Base-by-base conservation (phyloP, 2,329 filamentous ascomycete genomes). In the Aspergillus sp. region DNA sequence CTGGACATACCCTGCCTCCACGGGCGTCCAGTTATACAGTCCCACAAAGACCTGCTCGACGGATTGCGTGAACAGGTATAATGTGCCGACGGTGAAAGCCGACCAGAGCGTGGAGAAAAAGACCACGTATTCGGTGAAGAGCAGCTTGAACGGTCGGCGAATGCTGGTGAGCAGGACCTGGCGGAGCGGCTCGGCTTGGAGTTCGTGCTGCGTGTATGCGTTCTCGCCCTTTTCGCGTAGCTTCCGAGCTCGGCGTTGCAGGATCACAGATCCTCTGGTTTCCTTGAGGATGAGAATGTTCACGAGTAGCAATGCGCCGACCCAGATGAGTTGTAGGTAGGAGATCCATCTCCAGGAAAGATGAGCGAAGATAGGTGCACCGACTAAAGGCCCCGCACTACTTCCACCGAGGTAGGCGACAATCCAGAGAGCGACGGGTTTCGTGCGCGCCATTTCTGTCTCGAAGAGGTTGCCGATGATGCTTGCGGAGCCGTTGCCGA, bases 321-420 rank as follows among this genome's bases (percentile, higher is more conserved):
- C 69, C 70, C 78, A 75, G 50, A 80, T 78, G n/a, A 81, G 68
- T 50, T 81, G 78, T 45, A 67, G 55, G 67, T 74, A 32, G 69
- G 57, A 50, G 8, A 63, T 55, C 63, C 63, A 65, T 36, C 63
- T 59, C 63, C 63, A 65, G 0, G 63, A 59, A n/a, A 69, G 65
- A 21, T 56, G 63, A 4, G 63, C 52, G 25, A 64, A 65, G 19
- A 78, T 73, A 0, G 74, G 68, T 32, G 76, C 76, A 1, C 80
- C 80, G 19, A 81, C 72, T 0, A 82, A 77, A 1, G 80, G 80
- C 0, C 80, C 80, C 30, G 80, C 75, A 30, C 74, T 80, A 9
- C 79, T 70, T 3, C 79, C 80, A 2, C 73, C 74, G 6, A 82
- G 67, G 8, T 79, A 71, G 0, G 72, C 71, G 23, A 77, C 74